These are phyloP conservation scores for Alloteropsis semialata DNA, from an alignment of 176 grass and related monocot species.

Conservation along the genomic window DNA sequence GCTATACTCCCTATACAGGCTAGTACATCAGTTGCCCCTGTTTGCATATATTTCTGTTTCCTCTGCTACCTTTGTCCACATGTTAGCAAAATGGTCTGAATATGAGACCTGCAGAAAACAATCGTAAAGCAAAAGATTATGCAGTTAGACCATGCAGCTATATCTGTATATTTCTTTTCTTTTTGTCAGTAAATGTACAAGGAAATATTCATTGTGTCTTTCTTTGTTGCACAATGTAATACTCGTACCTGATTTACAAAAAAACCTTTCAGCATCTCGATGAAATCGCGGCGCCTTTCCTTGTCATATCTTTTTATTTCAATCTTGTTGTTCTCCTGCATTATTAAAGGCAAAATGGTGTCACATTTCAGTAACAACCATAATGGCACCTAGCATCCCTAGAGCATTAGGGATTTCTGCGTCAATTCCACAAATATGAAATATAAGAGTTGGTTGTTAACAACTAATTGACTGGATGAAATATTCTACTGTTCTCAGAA, in stretches of 20 bases:
- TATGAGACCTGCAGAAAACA: constrained; percentile 48
- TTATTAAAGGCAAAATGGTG: constrained; percentile 12
- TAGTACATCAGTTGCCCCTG: constrained; percentile 35
- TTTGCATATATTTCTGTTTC: constrained; percentile 63
- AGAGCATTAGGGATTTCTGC: not conserved
- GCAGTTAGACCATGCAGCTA: not conserved
- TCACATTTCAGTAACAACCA: not conserved
- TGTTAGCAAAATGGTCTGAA: constrained; percentile 58
- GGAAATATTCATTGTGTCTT: not conserved
- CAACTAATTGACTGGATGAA: not conserved
- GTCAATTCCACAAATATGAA: not conserved
- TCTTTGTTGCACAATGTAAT: not conserved
- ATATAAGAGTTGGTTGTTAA: not conserved
- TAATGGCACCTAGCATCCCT: not conserved
- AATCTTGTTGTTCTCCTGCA: constrained; percentile 81
- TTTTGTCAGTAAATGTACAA: not conserved
- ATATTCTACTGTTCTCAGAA: not conserved
- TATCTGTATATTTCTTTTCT: not conserved
- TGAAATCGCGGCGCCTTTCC: constrained; percentile 63
- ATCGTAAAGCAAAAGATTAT: not conserved
- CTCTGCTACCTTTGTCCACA: constrained; percentile 82
- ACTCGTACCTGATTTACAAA: constrained; percentile 70
- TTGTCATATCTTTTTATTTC: constrained; percentile 81
- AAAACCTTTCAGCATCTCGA: constrained; percentile 89
- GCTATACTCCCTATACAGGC: constrained; percentile 34